Evolutionary conservation across 2,329 filamentous ascomycete species (phyloP).

Genomic region (Ophiostoma montium): DNA sequence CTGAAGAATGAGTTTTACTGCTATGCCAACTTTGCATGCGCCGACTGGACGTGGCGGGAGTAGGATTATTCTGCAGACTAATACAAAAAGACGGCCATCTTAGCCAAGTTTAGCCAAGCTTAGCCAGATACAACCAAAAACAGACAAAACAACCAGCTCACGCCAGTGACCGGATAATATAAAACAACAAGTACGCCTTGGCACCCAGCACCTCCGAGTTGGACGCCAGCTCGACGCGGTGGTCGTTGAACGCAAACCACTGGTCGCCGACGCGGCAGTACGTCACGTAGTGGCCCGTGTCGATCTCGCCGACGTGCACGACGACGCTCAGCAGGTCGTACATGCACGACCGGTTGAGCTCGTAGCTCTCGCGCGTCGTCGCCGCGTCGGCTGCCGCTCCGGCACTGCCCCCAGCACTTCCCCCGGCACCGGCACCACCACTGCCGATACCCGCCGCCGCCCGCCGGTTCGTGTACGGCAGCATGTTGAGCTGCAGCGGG

Average conservation of each 20-base stretch:
- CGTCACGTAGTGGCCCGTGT: constrained; percentile 85
- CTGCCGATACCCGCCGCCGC: constrained; percentile 18
- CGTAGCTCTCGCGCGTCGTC: constrained; percentile 36
- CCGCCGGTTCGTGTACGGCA: constrained; percentile 68
- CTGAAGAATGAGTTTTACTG: constrained; percentile 71
- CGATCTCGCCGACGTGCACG: constrained; percentile 84
- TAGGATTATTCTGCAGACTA: background rate
- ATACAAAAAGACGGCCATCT: too few relatives aligned
- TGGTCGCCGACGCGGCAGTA: constrained; percentile 74
- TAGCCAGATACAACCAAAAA: too few relatives aligned
- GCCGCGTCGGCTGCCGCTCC: constrained; percentile 4
- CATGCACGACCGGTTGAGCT: constrained; percentile 51
- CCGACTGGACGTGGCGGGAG: constrained; percentile 29
- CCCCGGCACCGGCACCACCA: too few relatives aligned
- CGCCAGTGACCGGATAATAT: constrained; percentile 51
- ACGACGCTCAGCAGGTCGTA: constrained; percentile 86
- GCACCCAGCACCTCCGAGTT: constrained; percentile 75
- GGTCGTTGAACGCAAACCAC: constrained; percentile 96
- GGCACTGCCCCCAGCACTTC: too few relatives aligned
- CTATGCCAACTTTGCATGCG: constrained; percentile 63
- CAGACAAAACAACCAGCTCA: constrained; percentile 15
- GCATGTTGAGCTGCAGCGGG: constrained; percentile 75
- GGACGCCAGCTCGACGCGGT: constrained; percentile 71
- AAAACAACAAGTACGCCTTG: constrained; percentile 85
- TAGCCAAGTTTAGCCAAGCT: too few relatives aligned